Evolutionary conservation across 208 protist genomes (phyloP).

Genomic region (Vickermania spadyakhi): DNA sequence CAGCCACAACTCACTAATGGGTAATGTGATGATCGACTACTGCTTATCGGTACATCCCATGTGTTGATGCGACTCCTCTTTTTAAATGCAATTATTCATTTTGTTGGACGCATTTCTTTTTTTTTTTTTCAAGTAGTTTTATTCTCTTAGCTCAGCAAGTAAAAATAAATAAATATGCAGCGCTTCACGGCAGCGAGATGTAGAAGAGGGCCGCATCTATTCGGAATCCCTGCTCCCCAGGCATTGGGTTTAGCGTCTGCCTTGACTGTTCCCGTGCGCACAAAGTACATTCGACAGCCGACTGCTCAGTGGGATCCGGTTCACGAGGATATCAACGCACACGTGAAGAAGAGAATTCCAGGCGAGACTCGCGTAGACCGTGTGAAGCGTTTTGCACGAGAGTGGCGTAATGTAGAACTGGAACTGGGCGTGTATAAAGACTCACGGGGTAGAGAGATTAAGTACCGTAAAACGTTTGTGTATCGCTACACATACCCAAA

Average conservation of each 20-base stretch:
- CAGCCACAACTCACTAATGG: too few species aligned
- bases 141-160: too few species aligned
- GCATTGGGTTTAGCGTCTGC: neutral
- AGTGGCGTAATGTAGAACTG: conserved; percentile 88
- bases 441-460: conserved; percentile 77
- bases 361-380: conserved; percentile 85
- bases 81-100: too few species aligned
- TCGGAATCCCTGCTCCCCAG: neutral
- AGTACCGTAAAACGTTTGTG: conserved; percentile 87
- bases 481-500: conserved; percentile 90
- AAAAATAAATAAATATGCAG: too few species aligned
- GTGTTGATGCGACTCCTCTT: too few species aligned
- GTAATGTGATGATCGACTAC: too few species aligned
- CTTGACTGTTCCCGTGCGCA: conserved; percentile 12
- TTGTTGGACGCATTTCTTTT: too few species aligned
- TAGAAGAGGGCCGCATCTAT: neutral
- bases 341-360: conserved; percentile 86
- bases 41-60: too few species aligned
- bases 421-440: conserved; percentile 85
- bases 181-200: too few species aligned
- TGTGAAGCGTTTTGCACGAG: conserved; percentile 77
- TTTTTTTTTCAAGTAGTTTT: too few species aligned
- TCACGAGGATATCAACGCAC: conserved; percentile 87
- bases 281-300: conserved; percentile 77
- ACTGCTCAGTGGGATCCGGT: conserved; percentile 78